These are phyloP conservation scores for Xylaria sp. DNA, from an alignment of 2,329 filamentous ascomycete genomes.

Conservation along the genomic window DNA sequence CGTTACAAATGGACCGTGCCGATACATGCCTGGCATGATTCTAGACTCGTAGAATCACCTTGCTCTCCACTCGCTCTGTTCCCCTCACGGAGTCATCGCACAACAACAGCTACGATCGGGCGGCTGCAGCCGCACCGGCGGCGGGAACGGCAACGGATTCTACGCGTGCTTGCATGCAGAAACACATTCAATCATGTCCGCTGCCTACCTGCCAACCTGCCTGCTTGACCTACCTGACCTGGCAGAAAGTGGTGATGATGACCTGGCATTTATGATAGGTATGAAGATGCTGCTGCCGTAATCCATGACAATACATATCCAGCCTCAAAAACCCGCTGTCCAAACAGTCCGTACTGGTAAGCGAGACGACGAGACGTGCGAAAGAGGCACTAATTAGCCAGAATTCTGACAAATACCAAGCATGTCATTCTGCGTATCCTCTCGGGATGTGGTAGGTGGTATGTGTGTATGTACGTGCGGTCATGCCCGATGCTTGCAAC, in stretches of 20 bases:
- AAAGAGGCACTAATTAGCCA: background rate
- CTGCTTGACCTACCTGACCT: no score
- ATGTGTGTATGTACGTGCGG: background rate
- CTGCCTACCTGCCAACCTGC: background rate
- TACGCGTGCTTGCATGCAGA: conserved; percentile 13
- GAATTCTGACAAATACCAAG: background rate
- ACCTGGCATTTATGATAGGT: conserved; percentile 8
- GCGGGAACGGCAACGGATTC: conserved; percentile 4
- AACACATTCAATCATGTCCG: conserved; percentile 1
- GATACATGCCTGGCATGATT: conserved; percentile 1
- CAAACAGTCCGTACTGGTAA: background rate
- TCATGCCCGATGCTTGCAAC: background rate
- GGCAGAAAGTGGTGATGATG: background rate
- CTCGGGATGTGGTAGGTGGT: background rate
- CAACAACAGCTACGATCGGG: conserved; percentile 2
- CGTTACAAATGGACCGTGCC: conserved; percentile 3
- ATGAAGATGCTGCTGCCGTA: background rate
- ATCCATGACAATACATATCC: background rate
- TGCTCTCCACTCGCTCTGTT: background rate
- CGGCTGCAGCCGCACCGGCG: conserved; percentile 10
- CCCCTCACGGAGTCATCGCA: background rate
- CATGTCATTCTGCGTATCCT: background rate
- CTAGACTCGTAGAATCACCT: background rate
- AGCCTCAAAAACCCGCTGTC: background rate
- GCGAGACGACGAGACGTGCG: background rate